phyloP scores from a whole-genome alignment of 192 early-diverging fungal genomes.

The Phycomyces nitens region DNA sequence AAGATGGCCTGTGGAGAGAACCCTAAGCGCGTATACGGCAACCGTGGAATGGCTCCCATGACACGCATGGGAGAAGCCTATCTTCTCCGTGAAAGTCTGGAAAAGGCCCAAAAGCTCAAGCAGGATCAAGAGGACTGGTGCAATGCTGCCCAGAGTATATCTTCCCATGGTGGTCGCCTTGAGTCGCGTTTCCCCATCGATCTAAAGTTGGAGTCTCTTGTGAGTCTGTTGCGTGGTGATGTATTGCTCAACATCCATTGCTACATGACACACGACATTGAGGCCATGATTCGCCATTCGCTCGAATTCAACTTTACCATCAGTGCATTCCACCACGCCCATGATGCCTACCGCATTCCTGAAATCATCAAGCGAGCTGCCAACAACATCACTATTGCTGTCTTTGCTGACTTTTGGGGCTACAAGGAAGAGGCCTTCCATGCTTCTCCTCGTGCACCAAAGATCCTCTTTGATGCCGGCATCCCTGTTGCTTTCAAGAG shows the following conservation, averaged over 20 bases:
- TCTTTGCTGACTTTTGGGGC: slow-evolving; percentile 62
- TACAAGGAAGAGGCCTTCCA: slow-evolving; percentile 79
- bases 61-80: slow-evolving; percentile 60
- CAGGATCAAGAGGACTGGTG: slow-evolving; percentile 66
- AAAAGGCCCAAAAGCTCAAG: slow-evolving; percentile 44
- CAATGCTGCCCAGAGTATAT: slow-evolving; percentile 19
- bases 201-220: slow-evolving; percentile 54
- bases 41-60: slow-evolving; percentile 28
- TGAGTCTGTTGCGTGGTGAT: slow-evolving; percentile 65
- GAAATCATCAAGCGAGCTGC: slow-evolving; percentile 54
- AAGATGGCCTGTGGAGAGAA: slow-evolving; percentile 88
- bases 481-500: slow-evolving; percentile 74
- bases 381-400: slow-evolving; percentile 64
- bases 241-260: slow-evolving; percentile 73
- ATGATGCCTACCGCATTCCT: slow-evolving; percentile 70
- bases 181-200: slow-evolving; percentile 57
- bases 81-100: slow-evolving; percentile 59
- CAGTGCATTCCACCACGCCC: slow-evolving; percentile 73
- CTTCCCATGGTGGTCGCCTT: slow-evolving; percentile 35
- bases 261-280: slow-evolving; percentile 65
- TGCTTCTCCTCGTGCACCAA: slow-evolving; percentile 52
- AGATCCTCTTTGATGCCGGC: slow-evolving; percentile 61
- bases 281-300: slow-evolving; percentile 67
- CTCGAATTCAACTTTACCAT: slow-evolving; percentile 75
- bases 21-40: slow-evolving; percentile 43